Percentiles rank a stretch among this genome's conserved stretches.
phyloP scores from a whole-genome alignment of 805 yeast species.

The Suhomyces tanzawaensis region DNA sequence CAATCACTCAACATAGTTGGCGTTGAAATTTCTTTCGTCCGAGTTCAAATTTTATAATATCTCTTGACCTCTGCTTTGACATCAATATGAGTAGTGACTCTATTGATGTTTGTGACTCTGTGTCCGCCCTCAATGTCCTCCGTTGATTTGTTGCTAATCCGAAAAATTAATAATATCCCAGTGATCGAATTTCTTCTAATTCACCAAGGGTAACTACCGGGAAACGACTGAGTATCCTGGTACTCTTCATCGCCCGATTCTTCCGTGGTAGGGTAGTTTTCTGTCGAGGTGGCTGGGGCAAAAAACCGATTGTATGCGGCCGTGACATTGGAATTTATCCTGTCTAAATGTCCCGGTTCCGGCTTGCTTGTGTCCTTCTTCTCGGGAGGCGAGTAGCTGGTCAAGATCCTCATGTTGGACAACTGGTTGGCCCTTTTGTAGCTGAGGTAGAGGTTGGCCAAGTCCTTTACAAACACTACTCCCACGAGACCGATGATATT shows the following conservation, averaged over 20 bases:
- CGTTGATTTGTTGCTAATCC: no score
- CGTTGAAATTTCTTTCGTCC: no score
- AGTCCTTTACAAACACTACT: slow-evolving; percentile 36
- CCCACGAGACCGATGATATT: slow-evolving; percentile 32
- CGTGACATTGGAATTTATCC: not conserved
- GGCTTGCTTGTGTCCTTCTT: not conserved
- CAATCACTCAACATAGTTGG: no score
- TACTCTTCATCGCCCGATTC: slow-evolving; percentile 4
- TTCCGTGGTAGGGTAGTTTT: slow-evolving; percentile 6
- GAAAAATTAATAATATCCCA: no score
- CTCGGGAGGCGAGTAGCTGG: not conserved
- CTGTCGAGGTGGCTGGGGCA: not conserved
- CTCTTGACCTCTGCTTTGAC: no score
- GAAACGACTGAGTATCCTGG: slow-evolving; percentile 1
- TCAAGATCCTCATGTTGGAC: slow-evolving; percentile 24
- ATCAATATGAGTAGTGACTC: no score
- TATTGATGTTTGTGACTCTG: no score
- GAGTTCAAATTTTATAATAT: no score
- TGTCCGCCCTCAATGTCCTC: no score
- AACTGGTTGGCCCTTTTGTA: slow-evolving; percentile 29
- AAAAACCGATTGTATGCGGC: not conserved
- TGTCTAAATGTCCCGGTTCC: not conserved
- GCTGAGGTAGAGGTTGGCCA: slow-evolving; percentile 27
- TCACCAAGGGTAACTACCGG: slow-evolving; percentile 1
- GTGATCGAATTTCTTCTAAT: not conserved